Evolutionary conservation across 108 stramenopile genomes (phyloP).

Genomic region (Parietichytrium sp.): DNA sequence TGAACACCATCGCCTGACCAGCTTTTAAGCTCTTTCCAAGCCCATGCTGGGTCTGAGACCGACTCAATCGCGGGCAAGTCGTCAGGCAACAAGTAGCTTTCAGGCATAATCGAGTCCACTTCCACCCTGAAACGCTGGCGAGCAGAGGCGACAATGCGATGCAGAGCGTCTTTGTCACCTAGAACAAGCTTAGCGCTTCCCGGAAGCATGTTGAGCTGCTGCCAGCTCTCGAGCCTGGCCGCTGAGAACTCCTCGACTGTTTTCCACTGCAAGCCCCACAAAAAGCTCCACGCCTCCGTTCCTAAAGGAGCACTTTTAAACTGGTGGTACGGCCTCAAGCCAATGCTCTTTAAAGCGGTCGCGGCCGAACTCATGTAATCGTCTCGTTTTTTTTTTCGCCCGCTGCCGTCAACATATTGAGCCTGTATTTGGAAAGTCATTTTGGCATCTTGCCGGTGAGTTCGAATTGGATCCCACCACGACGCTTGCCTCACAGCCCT

Average conservation of each 20-base stretch:
- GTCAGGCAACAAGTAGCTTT: background rate
- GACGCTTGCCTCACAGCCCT: too few relatives aligned
- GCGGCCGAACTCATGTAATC: too few relatives aligned
- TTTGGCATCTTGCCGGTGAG: too few relatives aligned
- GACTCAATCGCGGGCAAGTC: background rate
- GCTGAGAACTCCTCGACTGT: background rate
- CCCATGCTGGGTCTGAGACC: background rate
- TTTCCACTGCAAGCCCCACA: slow-evolving; percentile 17
- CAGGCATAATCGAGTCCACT: background rate
- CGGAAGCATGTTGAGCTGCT: slow-evolving; percentile 26
- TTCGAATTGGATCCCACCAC: too few relatives aligned
- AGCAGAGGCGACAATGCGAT: background rate
- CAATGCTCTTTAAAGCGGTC: too few relatives aligned
- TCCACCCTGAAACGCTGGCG: background rate
- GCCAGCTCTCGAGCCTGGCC: background rate
- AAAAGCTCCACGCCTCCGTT: too few relatives aligned
- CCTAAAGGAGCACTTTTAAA: too few relatives aligned
- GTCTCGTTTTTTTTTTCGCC: too few relatives aligned
- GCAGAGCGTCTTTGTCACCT: slow-evolving; percentile 27
- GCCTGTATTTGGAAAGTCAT: too few relatives aligned
- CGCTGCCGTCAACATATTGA: too few relatives aligned
- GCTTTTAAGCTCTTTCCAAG: background rate
- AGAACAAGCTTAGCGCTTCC: background rate
- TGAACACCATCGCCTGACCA: slow-evolving; percentile 18
- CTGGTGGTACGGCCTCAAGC: too few relatives aligned